Base-by-base conservation (phyloP, 1,284 basidiomycete genomes). In the Xerocomus nothofagi region DNA sequence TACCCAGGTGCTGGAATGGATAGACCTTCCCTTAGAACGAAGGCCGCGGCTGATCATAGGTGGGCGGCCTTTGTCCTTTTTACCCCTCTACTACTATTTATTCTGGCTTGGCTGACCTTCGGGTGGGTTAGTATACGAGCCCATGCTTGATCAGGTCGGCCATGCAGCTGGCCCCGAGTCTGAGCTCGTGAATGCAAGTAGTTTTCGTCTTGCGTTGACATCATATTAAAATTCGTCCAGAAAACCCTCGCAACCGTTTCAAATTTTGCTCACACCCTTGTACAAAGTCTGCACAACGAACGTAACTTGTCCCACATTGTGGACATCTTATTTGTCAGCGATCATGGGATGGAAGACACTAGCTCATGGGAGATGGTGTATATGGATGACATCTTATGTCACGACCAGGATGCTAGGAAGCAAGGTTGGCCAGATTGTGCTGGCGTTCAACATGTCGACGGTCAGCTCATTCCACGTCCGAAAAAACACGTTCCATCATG, bases 331-430 rank as follows among this genome's bases (percentile, higher is more conserved):
- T 90, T 94, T 57, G 89, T 96, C 40, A 89, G 85, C 53, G 93
- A 96, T 68, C 93, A 96, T 61, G 93, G 93, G 1, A 95, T 96
- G 93, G 86, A 88, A 1, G 84, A 86, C 53, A 94, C 91, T 3
- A 84, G 81, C 57, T 79, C 88, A 56, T 82, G 85, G 1, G 79
- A 86, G 45, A 73, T 83, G 40, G 74, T 96, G 21, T 93, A 85
- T 66, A 76, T 96, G 52, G 92, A 96, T 63, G 86, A 93, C 55
- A 50, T 60, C 39, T 40, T 59, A 17, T 60, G 60, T 23, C 37
- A 32, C 27, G 38, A 50, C 61, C 71, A 9, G 69, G 73, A 34
- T 82, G 92, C 45, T 76, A 57, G 90, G 77, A 79, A 52, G 26
- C 21, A 39, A 27, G 52, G 48, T 29, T 63, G 61, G 56, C 56